These are phyloP conservation scores for Lactarius tabidus DNA, from an alignment of 768 basidiomycete genomes.

Conservation along the genomic window DNA sequence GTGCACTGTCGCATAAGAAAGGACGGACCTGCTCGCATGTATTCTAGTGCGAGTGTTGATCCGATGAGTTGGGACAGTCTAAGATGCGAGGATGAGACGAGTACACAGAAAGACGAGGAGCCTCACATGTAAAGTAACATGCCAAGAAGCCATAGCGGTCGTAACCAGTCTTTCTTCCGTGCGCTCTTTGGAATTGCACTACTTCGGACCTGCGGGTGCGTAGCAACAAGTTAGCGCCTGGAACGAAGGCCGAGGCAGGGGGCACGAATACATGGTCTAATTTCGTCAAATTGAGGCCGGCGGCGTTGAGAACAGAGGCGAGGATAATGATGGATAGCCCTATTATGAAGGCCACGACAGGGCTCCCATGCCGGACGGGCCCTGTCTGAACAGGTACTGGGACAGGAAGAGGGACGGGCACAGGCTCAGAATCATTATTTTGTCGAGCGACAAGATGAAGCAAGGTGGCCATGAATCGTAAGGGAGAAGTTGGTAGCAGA, in stretches of 20 bases:
- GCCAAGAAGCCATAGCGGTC: slow-evolving; percentile 87
- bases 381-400: neutral
- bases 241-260: neutral
- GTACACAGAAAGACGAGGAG: neutral
- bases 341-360: slow-evolving; percentile 73
- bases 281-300: slow-evolving; percentile 93
- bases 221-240: neutral
- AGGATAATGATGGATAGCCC: slow-evolving; percentile 81
- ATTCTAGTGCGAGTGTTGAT: slow-evolving; percentile 80
- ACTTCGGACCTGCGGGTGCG: slow-evolving; percentile 55
- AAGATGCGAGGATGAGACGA: slow-evolving; percentile 18
- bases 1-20: slow-evolving; percentile 4
- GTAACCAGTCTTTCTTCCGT: slow-evolving; percentile 70
- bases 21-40: slow-evolving; percentile 73
- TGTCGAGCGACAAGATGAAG: slow-evolving; percentile 13
- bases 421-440: slow-evolving; percentile 5
- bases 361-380: slow-evolving; percentile 41
- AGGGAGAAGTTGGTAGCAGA: neutral
- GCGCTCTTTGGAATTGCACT: slow-evolving; percentile 71
- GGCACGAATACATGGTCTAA: slow-evolving; percentile 63
- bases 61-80: slow-evolving; percentile 85
- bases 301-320: slow-evolving; percentile 84
- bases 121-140: slow-evolving; percentile 91
- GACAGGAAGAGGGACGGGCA: neutral
- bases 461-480: slow-evolving; percentile 9